Conservation (phyloP, 2,329 filamentous ascomycete genomes). For the Hypoxylon sp. region DNA sequence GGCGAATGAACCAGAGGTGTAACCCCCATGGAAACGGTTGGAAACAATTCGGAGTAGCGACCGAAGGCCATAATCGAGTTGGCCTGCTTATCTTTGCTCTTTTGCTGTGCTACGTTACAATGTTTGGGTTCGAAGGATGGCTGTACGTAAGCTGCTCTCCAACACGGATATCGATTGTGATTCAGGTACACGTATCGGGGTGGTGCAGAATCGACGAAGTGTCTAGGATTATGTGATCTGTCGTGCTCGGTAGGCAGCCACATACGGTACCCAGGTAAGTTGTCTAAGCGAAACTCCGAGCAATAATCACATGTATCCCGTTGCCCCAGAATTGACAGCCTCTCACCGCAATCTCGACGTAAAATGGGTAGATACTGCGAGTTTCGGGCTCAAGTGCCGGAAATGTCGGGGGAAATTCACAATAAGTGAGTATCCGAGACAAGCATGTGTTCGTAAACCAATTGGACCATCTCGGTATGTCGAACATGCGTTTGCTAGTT, state of each 20-base stretch:
- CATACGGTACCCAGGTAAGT: neutral
- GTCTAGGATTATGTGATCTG: constrained; percentile 17
- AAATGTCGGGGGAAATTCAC: constrained; percentile 31
- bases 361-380: constrained; percentile 8
- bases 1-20: constrained; percentile 31
- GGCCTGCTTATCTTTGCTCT: constrained; percentile 25
- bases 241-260: constrained; percentile 3
- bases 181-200: constrained; percentile 6
- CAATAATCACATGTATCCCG: constrained; percentile 14
- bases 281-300: constrained; percentile 3
- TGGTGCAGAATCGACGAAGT: constrained; percentile 10
- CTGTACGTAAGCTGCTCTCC: constrained; percentile 9
- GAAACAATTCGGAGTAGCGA: constrained; percentile 32
- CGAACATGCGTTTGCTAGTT: constrained; percentile 22
- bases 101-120: constrained; percentile 28
- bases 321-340: constrained; percentile 1
- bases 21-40: constrained; percentile 30
- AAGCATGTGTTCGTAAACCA: constrained; percentile 24
- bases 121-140: constrained; percentile 10
- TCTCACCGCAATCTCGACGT: neutral
- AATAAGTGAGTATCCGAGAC: constrained; percentile 32
- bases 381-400: constrained; percentile 15
- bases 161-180: neutral
- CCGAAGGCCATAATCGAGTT: constrained; percentile 2
- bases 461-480: constrained; percentile 15